Evolutionary conservation across 208 protist genomes (phyloP).

Genomic region (Histomonas meleagridis): DNA sequence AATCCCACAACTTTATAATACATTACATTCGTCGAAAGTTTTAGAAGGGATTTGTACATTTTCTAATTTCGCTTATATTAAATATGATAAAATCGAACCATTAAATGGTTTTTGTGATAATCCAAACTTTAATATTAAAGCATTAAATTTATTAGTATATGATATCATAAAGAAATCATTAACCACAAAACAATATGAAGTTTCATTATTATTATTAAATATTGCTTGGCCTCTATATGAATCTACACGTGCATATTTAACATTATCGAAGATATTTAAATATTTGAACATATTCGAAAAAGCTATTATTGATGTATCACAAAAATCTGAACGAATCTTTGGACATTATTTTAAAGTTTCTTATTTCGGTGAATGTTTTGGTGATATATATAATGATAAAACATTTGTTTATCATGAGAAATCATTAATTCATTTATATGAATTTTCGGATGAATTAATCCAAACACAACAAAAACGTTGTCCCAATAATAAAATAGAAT

Average conservation of each 20-base stretch:
- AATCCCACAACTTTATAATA: neutral
- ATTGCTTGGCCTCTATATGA: neutral
- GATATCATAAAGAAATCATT: neutral
- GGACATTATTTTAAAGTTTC: neutral
- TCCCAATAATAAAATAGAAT: neutral
- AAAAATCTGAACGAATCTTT: neutral
- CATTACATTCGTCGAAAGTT: neutral
- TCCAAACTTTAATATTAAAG: neutral
- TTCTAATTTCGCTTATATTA: neutral
- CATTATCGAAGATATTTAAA: neutral
- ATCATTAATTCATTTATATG: neutral
- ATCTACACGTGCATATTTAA: neutral
- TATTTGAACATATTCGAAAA: neutral
- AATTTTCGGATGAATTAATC: neutral
- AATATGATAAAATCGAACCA: neutral
- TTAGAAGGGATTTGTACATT: neutral
- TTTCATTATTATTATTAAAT: neutral
- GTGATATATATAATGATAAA: neutral
- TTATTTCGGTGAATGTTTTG: neutral
- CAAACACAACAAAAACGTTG: neutral
- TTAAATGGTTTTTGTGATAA: neutral
- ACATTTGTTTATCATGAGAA: neutral
- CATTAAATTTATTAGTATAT: neutral
- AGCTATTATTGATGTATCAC: neutral
- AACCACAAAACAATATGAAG: neutral